Evolutionary conservation across 768 basidiomycete genomes (phyloP).

Genomic region (Sarcodon sp.): DNA sequence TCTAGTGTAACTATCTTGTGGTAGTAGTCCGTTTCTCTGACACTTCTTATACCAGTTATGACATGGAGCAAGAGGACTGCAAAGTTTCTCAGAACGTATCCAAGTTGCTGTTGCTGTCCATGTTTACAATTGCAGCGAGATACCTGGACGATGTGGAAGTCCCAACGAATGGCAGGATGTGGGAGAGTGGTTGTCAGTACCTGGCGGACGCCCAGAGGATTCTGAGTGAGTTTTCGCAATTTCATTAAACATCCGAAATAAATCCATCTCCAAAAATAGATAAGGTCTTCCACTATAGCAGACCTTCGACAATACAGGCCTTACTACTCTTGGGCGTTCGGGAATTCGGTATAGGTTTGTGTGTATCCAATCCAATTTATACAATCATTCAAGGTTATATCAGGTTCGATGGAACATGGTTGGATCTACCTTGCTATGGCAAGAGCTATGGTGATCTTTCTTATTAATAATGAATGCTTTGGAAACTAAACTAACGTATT

Average conservation of each 20-base stretch:
- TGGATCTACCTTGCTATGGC: slow-evolving; percentile 82
- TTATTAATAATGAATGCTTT: neutral
- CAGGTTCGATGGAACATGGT: slow-evolving; percentile 64
- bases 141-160: slow-evolving; percentile 39
- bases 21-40: neutral
- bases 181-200: slow-evolving; percentile 57
- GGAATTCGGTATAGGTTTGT: slow-evolving; percentile 71
- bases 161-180: slow-evolving; percentile 43
- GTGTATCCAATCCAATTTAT: neutral
- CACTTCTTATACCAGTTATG: neutral
- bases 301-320: slow-evolving; percentile 71
- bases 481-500: slow-evolving; percentile 2
- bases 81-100: slow-evolving; percentile 48
- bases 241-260: neutral
- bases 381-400: neutral
- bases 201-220: slow-evolving; percentile 48
- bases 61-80: slow-evolving; percentile 6
- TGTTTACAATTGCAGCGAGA: slow-evolving; percentile 73
- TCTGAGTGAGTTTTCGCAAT: slow-evolving; percentile 33
- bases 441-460: slow-evolving; percentile 47
- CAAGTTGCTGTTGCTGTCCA: slow-evolving; percentile 60
- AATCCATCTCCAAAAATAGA: slow-evolving; percentile 21
- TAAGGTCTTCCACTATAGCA: slow-evolving; percentile 50
- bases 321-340: slow-evolving; percentile 69
- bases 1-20: neutral